Evolutionary conservation across 164 flowering plant genomes (phyloP).

Genomic region (Cinnamomum micranthum): DNA sequence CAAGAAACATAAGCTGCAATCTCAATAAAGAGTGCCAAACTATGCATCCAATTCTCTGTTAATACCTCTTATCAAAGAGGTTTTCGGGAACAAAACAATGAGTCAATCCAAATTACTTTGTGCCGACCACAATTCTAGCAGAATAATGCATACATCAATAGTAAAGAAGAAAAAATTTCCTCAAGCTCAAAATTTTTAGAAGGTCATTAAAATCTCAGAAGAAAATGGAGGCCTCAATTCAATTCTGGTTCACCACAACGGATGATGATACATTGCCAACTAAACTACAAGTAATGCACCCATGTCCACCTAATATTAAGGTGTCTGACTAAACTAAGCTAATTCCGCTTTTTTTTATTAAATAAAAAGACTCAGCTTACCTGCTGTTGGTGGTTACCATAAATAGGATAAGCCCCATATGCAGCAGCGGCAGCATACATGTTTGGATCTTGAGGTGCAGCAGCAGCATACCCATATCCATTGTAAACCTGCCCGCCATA

Average conservation of each 20-base stretch:
- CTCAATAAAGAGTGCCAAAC: too few relatives aligned
- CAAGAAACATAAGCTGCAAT: too few relatives aligned
- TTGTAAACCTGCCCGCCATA: conserved; percentile 76
- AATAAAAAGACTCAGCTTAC: conserved; percentile 49
- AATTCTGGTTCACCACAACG: background rate
- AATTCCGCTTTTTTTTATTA: background rate
- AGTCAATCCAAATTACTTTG: too few relatives aligned
- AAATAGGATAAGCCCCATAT: conserved; percentile 73
- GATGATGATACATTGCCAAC: conserved; percentile 6
- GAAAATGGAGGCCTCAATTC: background rate
- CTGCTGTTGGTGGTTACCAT: conserved; percentile 85
- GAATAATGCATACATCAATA: background rate
- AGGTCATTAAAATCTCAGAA: background rate
- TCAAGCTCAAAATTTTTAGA: background rate
- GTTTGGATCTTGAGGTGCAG: conserved; percentile 65
- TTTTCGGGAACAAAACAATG: too few relatives aligned
- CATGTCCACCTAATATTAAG: background rate
- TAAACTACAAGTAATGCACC: background rate
- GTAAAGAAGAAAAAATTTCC: background rate
- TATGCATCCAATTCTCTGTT: too few relatives aligned
- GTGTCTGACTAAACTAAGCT: background rate
- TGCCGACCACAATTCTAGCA: too few relatives aligned
- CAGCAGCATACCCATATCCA: conserved; percentile 63
- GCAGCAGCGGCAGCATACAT: conserved; percentile 52
- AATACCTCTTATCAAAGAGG: too few relatives aligned